Base-by-base conservation (phyloP, 371 early-diverging fungal genomes). In the Mucor piriformis region DNA sequence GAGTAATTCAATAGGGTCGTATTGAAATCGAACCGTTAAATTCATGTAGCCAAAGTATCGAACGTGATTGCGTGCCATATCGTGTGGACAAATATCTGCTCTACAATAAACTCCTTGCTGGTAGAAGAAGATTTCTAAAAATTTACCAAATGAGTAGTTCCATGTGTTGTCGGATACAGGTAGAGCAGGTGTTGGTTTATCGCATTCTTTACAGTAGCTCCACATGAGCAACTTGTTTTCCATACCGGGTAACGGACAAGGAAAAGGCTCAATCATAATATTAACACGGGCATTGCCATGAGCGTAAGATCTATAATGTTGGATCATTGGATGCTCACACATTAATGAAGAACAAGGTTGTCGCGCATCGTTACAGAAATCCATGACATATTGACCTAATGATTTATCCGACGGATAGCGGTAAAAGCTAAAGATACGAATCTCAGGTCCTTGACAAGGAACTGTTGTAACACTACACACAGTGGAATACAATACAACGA, bases 81-180 rank as follows among this genome's bases (percentile, higher is more conserved):
- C 90, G 63, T 98, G 98, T 0, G 84, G 80, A 62, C 99, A 98
- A 7, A 88, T 76, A 57, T 84, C 82, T 12, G 92, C 88, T 11
- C 92, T 83, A 38, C 91, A 88, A 29, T 63, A 76, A 1, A 92
- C 62, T n/a, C 79, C 77, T 13, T 76, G 76, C 57, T 89, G 88
- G 73, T 97, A 96, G 27, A 95, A 89, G 2, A 88, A 83, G 0
- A 94, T 77, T 72, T 98, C 99, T 16, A 98, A 71, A 64, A 92
- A 98, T 75, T 97, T 97, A 35, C 97, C 99, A 80, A 97, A 95
- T 7, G 97, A 97, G 59, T 91, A 94, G 53, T 90, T 91, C 91
- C 93, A 94, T 12, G 95, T 87, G 49, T 93, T 93, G 33, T 91
- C 92, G 0, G 95, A 90, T 87, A 98, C 91, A 15, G 85, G 86